These are phyloP conservation scores for Coemansia sp. DNA, from an alignment of 192 early-diverging fungal species.

Conservation along the genomic window DNA sequence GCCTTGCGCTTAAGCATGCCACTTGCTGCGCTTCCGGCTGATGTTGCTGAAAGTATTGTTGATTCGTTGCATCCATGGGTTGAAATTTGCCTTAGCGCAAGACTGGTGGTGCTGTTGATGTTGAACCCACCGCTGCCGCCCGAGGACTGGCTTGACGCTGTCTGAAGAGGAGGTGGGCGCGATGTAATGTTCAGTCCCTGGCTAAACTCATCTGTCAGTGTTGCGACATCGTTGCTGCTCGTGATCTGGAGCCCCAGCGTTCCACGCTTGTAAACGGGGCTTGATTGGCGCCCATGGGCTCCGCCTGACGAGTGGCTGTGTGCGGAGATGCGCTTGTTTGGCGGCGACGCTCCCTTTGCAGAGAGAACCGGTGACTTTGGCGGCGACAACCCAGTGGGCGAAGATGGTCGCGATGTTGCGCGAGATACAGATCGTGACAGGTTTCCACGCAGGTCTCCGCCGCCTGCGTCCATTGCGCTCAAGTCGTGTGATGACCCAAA, in stretches of 20 bases:
- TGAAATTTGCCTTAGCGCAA: slow-evolving; percentile 23
- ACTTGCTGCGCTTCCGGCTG: slow-evolving; percentile 4
- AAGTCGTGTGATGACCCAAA: slow-evolving; percentile 40
- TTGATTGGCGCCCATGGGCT: slow-evolving; percentile 18
- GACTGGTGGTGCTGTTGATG: slow-evolving; percentile 31
- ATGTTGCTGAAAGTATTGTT: slow-evolving; percentile 4
- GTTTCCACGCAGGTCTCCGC: not conserved
- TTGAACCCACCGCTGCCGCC: slow-evolving; percentile 47
- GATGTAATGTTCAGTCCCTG: slow-evolving; percentile 28
- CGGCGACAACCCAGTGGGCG: slow-evolving; percentile 21
- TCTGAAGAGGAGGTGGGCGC: slow-evolving; percentile 23
- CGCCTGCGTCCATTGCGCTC: slow-evolving; percentile 25
- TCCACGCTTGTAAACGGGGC: slow-evolving; percentile 49
- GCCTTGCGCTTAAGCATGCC: slow-evolving; percentile 51
- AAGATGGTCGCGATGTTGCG: slow-evolving; percentile 28
- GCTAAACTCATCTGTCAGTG: slow-evolving; percentile 48
- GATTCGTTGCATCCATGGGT: slow-evolving; percentile 1
- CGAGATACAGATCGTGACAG: slow-evolving; percentile 15
- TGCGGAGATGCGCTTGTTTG: slow-evolving; percentile 30
- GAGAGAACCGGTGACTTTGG: slow-evolving; percentile 29
- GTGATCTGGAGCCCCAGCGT: slow-evolving; percentile 31
- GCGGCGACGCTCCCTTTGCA: slow-evolving; percentile 22
- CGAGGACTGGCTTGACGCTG: slow-evolving; percentile 50
- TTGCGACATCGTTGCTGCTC: slow-evolving; percentile 27
- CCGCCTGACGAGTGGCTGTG: slow-evolving; percentile 33